Base-by-base conservation (phyloP, 441 rosid species). In the Populus hybrid region DNA sequence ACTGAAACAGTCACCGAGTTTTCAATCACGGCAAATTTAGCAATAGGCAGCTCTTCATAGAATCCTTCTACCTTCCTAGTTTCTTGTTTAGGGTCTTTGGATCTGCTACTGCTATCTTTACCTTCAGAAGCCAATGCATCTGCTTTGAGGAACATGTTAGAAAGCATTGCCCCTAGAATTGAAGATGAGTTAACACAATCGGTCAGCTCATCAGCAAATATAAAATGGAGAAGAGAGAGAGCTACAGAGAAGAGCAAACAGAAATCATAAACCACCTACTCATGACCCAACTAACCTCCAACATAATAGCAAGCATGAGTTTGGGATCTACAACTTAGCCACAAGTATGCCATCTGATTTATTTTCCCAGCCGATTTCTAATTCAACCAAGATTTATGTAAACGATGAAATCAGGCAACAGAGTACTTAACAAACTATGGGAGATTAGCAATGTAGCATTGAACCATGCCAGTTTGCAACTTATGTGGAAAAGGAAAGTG, bases 31-130 rank as follows among this genome's bases (percentile, higher is more conserved):
- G 88, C 82, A 83, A 76, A 79, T 86, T 91, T 92, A 64, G 83
- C 80, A 76, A 90, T 84, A 50, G 92, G 87, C 74, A 81, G 86
- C 89, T 94, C 99, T 83, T 85, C 93, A 69, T 89, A 92, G 82
- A 95, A 92, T 74, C 91, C 91, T 83, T 89, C 86, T 71, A 81
- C 84, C 71, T 71, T 77, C 81, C 76, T 84, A 35, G 35, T 84
- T 78, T 86, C 87, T 76, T 80, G 81, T 78, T 83, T 88, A 40
- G 83, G 59, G 66, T 77, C 84, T 69, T 81, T 77, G 64, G 83
- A 82, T 69, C 79, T 79, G 40, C 68, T 67, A 74, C 72, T 81
- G 69, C 72, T 80, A 61, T 80, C 85, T 86, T 82, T 73, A 79
- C 67, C 80, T 78, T 84, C 72, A 70, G 78, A 81, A 74, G 80